Conservation (phyloP, 2,329 filamentous ascomycete genomes). For the Colletotrichum graminicola region DNA sequence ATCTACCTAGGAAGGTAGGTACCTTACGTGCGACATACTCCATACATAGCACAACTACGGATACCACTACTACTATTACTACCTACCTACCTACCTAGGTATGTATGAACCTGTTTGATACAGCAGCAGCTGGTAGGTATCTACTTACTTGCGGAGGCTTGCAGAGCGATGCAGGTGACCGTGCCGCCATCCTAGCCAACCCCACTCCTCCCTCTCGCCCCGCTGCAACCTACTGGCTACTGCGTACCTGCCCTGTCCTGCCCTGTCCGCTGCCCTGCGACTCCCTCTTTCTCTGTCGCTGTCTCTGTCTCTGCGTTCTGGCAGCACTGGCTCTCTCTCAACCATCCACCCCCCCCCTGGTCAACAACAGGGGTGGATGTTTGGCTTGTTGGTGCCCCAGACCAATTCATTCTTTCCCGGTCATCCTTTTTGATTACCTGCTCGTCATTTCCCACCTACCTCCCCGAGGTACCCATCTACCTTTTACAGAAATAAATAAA, state of each 20-base stretch:
- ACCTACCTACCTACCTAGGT: neutral
- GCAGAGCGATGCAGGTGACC: constrained; percentile 36
- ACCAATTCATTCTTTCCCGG: constrained; percentile 30
- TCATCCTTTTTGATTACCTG: constrained; percentile 28
- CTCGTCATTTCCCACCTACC: constrained; percentile 30
- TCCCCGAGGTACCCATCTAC: neutral
- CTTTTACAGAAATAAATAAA: neutral
- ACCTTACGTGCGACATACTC: no score
- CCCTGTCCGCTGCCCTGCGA: neutral
- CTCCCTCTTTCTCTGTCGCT: constrained; percentile 5
- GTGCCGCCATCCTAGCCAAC: constrained; percentile 29
- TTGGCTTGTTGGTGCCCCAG: constrained; percentile 36
- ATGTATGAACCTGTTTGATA: neutral
- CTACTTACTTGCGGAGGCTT: constrained; percentile 24
- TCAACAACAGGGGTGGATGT: constrained; percentile 32
- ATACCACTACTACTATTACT: no score
- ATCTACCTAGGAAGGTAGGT: neutral
- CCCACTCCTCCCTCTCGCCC: constrained; percentile 17
- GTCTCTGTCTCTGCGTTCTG: constrained; percentile 15
- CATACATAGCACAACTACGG: no score
- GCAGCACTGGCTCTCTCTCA: constrained; percentile 12
- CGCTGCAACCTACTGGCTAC: constrained; percentile 3
- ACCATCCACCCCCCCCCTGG: constrained; percentile 36
- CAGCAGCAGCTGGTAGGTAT: constrained; percentile 1
- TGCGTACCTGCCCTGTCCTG: neutral